Conservation (phyloP, 2,329 filamentous ascomycete species). For the Hypoxylon sp. region DNA sequence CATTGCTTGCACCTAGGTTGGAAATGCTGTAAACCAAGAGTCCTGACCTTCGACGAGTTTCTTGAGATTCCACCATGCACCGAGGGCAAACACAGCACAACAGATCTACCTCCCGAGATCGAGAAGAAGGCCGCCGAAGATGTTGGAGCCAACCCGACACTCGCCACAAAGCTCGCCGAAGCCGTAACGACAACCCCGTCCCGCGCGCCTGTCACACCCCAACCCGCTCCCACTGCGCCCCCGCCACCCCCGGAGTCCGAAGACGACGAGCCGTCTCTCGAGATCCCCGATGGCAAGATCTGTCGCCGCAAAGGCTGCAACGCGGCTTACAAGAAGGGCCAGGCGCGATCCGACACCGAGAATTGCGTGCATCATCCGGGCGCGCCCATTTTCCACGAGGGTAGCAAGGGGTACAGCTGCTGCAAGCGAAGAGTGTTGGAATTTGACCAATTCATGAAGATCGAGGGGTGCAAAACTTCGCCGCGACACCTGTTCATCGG, state of each 20-base stretch:
- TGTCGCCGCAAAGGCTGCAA: conserved; percentile 84
- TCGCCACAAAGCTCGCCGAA: conserved; percentile 56
- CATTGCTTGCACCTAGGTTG: conserved; percentile 69
- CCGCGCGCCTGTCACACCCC: conserved; percentile 53
- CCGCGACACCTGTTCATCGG: conserved; percentile 85
- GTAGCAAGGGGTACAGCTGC: conserved; percentile 96
- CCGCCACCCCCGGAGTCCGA: conserved; percentile 79
- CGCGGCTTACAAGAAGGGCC: conserved; percentile 67
- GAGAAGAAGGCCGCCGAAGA: conserved; percentile 64
- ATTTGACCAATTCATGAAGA: conserved; percentile 98
- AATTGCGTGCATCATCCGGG: conserved; percentile 90
- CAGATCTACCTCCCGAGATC: conserved; percentile 72
- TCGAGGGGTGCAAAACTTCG: conserved; percentile 88
- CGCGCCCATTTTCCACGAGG: conserved; percentile 93
- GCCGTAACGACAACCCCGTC: conserved; percentile 51
- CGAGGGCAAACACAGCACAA: conserved; percentile 88
- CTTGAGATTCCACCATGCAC: conserved; percentile 92
- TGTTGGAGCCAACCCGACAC: conserved; percentile 51
- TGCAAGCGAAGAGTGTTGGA: conserved; percentile 95
- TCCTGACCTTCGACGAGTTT: conserved; percentile 98
- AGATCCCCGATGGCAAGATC: conserved; percentile 75
- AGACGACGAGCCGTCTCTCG: conserved; percentile 80
- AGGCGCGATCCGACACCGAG: conserved; percentile 70
- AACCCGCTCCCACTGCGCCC: conserved; percentile 60
- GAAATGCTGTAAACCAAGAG: conserved; percentile 98